These are phyloP conservation scores for Phytomonas francai DNA, from an alignment of 208 protist genomes.

Conservation along the genomic window DNA sequence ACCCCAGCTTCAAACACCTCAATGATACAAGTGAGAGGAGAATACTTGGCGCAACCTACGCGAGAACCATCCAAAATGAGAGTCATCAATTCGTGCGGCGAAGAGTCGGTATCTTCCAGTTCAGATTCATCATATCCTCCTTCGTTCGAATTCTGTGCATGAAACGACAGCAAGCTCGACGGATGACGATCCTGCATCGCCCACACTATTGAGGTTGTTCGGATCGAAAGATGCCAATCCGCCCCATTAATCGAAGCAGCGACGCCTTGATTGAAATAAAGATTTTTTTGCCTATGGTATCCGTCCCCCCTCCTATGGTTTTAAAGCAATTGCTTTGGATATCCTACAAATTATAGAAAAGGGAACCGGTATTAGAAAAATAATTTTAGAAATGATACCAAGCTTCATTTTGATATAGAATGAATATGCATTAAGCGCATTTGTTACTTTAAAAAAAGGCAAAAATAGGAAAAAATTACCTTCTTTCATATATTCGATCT, in stretches of 20 bases:
- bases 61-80: constrained; percentile 15
- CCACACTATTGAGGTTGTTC: background rate
- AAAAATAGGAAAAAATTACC: background rate
- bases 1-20: constrained; percentile 43
- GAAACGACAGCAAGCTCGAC: background rate
- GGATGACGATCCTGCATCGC: background rate
- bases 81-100: constrained; percentile 9
- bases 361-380: background rate
- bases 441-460: background rate
- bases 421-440: background rate
- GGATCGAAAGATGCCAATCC: background rate
- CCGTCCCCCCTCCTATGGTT: background rate
- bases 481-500: constrained; percentile 5
- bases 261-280: background rate
- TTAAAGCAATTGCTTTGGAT: background rate
- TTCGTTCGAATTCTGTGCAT: background rate
- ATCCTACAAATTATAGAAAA: background rate
- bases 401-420: background rate
- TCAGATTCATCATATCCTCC: background rate
- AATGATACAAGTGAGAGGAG: constrained; percentile 28
- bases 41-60: constrained; percentile 35
- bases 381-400: background rate
- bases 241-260: background rate
- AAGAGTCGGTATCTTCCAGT: background rate
- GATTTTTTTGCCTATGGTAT: background rate